Percentiles rank a stretch among this genome's conserved stretches.
These are phyloP conservation scores for Apocynum venetum DNA, from an alignment of 257 asterid species.

Conservation along the genomic window DNA sequence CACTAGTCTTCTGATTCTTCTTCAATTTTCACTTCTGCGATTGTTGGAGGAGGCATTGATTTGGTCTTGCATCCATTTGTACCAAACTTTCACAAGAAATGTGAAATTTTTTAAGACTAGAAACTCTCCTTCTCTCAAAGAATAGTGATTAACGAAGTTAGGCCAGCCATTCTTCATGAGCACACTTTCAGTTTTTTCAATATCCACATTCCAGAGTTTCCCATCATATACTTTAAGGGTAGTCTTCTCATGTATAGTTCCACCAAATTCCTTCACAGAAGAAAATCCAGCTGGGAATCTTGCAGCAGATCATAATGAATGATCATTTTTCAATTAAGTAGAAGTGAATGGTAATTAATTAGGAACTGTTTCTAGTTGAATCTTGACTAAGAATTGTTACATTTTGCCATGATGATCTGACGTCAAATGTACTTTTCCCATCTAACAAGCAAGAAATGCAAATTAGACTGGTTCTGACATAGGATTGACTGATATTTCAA, in stretches of 20 bases:
- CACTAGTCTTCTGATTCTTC: not conserved
- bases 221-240: conserved; percentile 29
- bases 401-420: no score
- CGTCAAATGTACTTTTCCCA: no score
- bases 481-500: no score
- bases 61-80: conserved; percentile 35
- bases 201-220: conserved; percentile 29
- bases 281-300: not conserved
- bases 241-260: conserved; percentile 19
- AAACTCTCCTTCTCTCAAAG: conserved; percentile 34
- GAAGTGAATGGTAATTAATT: no score
- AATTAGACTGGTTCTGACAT: no score
- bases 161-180: conserved; percentile 39
- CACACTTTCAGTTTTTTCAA: conserved; percentile 28
- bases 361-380: no score
- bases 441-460: no score
- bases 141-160: conserved; percentile 23
- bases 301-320: no score
- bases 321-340: no score
- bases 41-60: not conserved
- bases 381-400: no score
- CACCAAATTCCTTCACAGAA: conserved; percentile 23
- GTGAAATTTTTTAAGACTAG: conserved; percentile 27
- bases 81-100: conserved; percentile 32
- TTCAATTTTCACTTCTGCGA: conserved; percentile 7